Conservation (phyloP, 768 basidiomycete species). For the Pilatotrama ljubarskyi region DNA sequence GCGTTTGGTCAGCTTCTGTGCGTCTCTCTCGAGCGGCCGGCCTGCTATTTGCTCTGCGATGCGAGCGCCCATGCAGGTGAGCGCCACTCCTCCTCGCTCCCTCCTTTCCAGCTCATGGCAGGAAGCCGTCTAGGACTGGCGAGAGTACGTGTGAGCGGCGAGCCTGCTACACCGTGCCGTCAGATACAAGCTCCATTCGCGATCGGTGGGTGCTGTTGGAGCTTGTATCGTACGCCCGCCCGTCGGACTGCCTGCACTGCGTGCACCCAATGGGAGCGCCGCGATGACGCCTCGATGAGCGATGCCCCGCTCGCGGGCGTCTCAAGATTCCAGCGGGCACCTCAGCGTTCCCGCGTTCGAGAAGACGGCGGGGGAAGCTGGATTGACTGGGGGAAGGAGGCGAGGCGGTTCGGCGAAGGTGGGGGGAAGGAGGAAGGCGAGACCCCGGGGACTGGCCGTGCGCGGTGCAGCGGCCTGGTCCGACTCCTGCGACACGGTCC, state of each 20-base stretch:
- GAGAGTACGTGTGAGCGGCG: neutral
- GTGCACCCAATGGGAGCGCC: slow-evolving; percentile 2
- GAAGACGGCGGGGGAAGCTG: slow-evolving; percentile 7
- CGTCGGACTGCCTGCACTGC: neutral
- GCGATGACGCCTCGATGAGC: slow-evolving; percentile 14
- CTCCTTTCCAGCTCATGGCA: neutral
- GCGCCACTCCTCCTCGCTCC: neutral
- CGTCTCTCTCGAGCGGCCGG: neutral
- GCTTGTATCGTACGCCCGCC: slow-evolving; percentile 1
- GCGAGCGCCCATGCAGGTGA: neutral
- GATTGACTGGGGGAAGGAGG: neutral
- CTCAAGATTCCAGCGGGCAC: neutral
- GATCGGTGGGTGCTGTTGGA: slow-evolving; percentile 2
- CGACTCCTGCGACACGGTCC: neutral
- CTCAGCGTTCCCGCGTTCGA: neutral
- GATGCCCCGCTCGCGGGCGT: neutral
- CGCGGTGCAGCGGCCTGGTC: neutral
- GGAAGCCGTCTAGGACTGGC: neutral
- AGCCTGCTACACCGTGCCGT: slow-evolving; percentile 9
- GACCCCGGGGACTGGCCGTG: slow-evolving; percentile 16
- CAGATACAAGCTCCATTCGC: slow-evolving; percentile 5
- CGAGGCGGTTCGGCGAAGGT: slow-evolving; percentile 7
- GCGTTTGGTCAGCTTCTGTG: slow-evolving; percentile 1
- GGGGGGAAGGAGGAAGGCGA: neutral
- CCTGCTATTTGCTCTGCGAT: neutral